Conservation (phyloP, 2,329 filamentous ascomycete genomes). For the Curvularia verruculosa region DNA sequence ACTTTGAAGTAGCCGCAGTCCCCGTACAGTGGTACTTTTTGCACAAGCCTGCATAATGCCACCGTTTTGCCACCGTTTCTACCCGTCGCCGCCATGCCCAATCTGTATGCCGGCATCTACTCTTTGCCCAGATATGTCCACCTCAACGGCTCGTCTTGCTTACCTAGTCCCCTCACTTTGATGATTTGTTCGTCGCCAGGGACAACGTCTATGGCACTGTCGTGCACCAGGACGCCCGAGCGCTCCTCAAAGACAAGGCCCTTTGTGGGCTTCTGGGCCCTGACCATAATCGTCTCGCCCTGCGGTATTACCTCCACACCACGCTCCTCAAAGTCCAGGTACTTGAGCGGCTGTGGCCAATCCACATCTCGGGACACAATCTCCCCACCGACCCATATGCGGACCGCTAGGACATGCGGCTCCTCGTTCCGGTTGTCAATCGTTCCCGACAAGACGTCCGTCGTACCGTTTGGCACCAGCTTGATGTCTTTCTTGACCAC, state of each 20-base stretch:
- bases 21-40: slow-evolving; percentile 5
- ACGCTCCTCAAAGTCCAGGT: slow-evolving; percentile 60
- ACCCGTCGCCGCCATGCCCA: slow-evolving; percentile 6
- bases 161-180: slow-evolving; percentile 50
- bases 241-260: slow-evolving; percentile 66
- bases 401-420: slow-evolving; percentile 61
- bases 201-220: slow-evolving; percentile 64
- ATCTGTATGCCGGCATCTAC: slow-evolving; percentile 25
- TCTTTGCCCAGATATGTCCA: slow-evolving; percentile 55
- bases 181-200: slow-evolving; percentile 63
- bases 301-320: slow-evolving; percentile 54
- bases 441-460: slow-evolving; percentile 57
- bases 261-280: slow-evolving; percentile 61
- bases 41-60: slow-evolving; percentile 13
- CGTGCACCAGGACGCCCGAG: slow-evolving; percentile 59
- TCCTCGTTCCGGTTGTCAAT: slow-evolving; percentile 61
- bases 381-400: slow-evolving; percentile 59
- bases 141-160: slow-evolving; percentile 48
- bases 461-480: slow-evolving; percentile 62
- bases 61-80: slow-evolving; percentile 6
- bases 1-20: slow-evolving; percentile 2
- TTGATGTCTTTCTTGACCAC: slow-evolving; percentile 56
- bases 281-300: slow-evolving; percentile 54
- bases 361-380: slow-evolving; percentile 62
- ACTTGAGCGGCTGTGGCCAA: slow-evolving; percentile 67